These are phyloP conservation scores for Pseudogymnoascus sp. DNA, from an alignment of 2,329 filamentous ascomycete species.

Conservation along the genomic window DNA sequence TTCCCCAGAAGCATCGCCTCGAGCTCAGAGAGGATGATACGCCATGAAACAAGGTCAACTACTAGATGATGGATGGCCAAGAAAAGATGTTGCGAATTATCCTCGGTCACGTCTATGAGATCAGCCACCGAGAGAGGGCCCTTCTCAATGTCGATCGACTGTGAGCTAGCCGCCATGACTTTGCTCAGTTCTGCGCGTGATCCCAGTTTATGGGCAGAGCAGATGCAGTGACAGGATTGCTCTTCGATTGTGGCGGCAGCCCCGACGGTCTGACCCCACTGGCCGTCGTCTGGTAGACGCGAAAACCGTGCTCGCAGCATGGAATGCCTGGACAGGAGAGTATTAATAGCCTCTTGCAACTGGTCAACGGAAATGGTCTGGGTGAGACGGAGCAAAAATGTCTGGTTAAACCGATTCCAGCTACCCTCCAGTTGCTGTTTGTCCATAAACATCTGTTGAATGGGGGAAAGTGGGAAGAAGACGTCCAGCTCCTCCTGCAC, in stretches of 20 bases:
- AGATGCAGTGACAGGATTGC: not conserved
- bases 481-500: constrained; percentile 9
- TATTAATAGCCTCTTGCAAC: constrained; percentile 21
- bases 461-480: constrained; percentile 19
- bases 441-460: constrained; percentile 22
- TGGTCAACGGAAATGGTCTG: not conserved
- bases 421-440: constrained; percentile 10
- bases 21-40: constrained; percentile 12
- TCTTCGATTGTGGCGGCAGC: constrained; percentile 17
- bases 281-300: constrained; percentile 11
- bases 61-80: constrained; percentile 21
- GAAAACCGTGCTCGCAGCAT: constrained; percentile 34
- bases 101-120: constrained; percentile 13
- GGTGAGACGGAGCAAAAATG: constrained; percentile 16
- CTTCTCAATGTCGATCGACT: constrained; percentile 20
- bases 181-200: not conserved
- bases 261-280: constrained; percentile 28
- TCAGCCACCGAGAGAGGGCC: constrained; percentile 18
- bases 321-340: constrained; percentile 29
- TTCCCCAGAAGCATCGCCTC: not conserved
- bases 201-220: not conserved
- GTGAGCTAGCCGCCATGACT: constrained; percentile 16
- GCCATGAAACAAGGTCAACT: constrained; percentile 32
- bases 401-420: constrained; percentile 22
- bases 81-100: constrained; percentile 11